phyloP scores from a whole-genome alignment of 768 basidiomycete species.

The Lyophyllum decastes region DNA sequence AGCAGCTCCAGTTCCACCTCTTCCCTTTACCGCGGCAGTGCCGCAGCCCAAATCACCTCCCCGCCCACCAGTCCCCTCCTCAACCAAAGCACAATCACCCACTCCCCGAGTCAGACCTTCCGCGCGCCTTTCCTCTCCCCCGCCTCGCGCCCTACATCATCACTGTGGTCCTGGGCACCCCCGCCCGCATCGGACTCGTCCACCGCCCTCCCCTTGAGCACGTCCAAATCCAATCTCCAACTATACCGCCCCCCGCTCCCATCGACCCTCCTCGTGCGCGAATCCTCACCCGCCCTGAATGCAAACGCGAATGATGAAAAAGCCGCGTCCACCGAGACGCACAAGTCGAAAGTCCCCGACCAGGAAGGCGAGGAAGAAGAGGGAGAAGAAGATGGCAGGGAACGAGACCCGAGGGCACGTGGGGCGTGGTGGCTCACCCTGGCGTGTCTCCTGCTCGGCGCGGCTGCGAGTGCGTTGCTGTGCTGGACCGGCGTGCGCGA shows the following conservation, averaged over 20 bases:
- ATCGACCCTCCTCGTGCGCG: slow-evolving; percentile 47
- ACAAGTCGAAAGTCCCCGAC: neutral
- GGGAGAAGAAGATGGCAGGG: no score
- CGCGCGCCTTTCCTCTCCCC: slow-evolving; percentile 72
- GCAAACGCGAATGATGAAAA: neutral
- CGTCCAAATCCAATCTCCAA: slow-evolving; percentile 24
- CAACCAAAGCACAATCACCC: no score
- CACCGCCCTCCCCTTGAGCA: slow-evolving; percentile 27
- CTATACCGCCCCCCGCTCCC: slow-evolving; percentile 49
- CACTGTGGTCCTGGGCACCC: slow-evolving; percentile 65
- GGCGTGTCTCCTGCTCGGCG: slow-evolving; percentile 52
- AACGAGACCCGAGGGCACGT: slow-evolving; percentile 19
- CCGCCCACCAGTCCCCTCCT: no score
- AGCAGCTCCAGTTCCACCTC: slow-evolving; percentile 30
- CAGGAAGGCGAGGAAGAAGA: neutral
- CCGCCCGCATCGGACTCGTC: slow-evolving; percentile 33
- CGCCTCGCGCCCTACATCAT: slow-evolving; percentile 60
- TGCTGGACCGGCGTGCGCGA: slow-evolving; percentile 54
- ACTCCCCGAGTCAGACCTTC: slow-evolving; percentile 55
- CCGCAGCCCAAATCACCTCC: slow-evolving; percentile 35
- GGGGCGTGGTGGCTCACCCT: slow-evolving; percentile 51
- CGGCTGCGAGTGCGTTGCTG: slow-evolving; percentile 50
- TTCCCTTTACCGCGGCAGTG: slow-evolving; percentile 46
- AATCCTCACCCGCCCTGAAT: neutral
- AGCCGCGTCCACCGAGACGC: neutral